Conservation (phyloP, 176 grass and related monocot species). For the Cenchrus americanus region DNA sequence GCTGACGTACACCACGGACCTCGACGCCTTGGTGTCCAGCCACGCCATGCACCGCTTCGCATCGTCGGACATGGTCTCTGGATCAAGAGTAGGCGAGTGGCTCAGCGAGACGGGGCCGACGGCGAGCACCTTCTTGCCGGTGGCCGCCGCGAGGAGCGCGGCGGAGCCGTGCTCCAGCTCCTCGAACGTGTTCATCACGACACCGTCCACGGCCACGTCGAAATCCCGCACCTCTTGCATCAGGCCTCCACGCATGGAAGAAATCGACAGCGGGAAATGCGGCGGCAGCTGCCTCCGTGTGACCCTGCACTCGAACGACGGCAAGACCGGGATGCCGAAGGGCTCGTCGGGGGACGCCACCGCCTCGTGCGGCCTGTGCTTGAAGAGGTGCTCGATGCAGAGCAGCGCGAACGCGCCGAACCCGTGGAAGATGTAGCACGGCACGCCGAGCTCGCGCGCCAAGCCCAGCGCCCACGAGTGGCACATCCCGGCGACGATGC, state of each 20-base stretch:
- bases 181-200: conserved; percentile 76
- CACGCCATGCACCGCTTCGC: conserved; percentile 54
- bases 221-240: conserved; percentile 36
- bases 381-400: conserved; percentile 58
- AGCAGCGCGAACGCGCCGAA: conserved; percentile 57
- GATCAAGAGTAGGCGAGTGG: not conserved
- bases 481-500: conserved; percentile 59
- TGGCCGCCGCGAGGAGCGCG: conserved; percentile 11
- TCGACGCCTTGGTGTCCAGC: conserved; percentile 52
- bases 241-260: not conserved
- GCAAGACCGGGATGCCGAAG: conserved; percentile 49
- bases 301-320: conserved; percentile 47
- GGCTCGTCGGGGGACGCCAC: conserved; percentile 32
- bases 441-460: conserved; percentile 51
- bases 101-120: conserved; percentile 67
- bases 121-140: conserved; percentile 46
- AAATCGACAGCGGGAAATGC: conserved; percentile 11
- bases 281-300: conserved; percentile 53
- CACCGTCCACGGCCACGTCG: conserved; percentile 54
- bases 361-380: conserved; percentile 42
- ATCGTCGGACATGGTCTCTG: conserved; percentile 5
- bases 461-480: conserved; percentile 50
- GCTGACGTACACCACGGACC: conserved; percentile 76
- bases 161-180: conserved; percentile 70
- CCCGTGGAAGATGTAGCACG: conserved; percentile 78